phyloP scores from a whole-genome alignment of 1,284 basidiomycete genomes.

The Fomitopsis palustris region DNA sequence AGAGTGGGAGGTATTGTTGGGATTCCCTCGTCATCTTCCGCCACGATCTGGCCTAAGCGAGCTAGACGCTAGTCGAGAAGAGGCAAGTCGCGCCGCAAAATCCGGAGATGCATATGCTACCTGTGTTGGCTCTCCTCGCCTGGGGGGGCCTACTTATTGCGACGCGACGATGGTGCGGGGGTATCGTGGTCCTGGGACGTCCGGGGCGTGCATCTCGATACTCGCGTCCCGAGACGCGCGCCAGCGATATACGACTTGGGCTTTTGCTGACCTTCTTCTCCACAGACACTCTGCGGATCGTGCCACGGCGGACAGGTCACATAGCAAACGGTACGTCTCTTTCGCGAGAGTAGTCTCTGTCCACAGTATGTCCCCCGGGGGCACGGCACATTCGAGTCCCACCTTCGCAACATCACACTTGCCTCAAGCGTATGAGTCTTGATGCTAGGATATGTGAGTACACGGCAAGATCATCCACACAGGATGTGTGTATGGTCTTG shows the following conservation, averaged over 20 bases:
- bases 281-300: not conserved
- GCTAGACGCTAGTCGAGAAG: not conserved
- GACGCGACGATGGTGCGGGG: not conserved
- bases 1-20: not conserved
- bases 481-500: too few species aligned
- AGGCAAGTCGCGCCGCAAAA: not conserved
- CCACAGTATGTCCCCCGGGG: not conserved
- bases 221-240: not conserved
- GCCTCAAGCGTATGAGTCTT: too few species aligned
- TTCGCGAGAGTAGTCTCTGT: not conserved
- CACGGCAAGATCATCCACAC: too few species aligned
- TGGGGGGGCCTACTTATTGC: not conserved
- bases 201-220: not conserved
- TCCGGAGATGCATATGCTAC: not conserved
- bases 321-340: not conserved
- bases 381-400: not conserved
- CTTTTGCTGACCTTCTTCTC: not conserved
- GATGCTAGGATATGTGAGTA: too few species aligned
- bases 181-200: not conserved
- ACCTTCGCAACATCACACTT: too few species aligned
- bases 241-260: not conserved
- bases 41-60: not conserved
- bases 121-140: not conserved
- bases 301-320: not conserved
- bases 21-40: not conserved